phyloP scores from a whole-genome alignment of 75 land plant species.

The Pinus albicaulis region DNA sequence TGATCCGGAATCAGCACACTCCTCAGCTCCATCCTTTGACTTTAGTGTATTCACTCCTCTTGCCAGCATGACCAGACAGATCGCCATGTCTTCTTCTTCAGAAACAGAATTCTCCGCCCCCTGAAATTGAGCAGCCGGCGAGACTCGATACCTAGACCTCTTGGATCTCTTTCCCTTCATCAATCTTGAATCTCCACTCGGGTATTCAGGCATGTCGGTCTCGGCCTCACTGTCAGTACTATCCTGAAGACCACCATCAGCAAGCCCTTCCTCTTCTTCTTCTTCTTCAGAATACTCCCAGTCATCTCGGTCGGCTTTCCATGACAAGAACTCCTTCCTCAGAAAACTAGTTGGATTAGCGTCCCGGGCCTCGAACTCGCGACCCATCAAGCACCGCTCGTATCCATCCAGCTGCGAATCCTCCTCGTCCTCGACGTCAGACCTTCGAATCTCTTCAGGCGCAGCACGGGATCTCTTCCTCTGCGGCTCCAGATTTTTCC shows the following conservation, averaged over 20 bases:
- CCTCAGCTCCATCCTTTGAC: background rate
- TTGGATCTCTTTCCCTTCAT: conserved; percentile 12
- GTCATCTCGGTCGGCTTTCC: conserved; percentile 49
- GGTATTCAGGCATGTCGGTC: background rate
- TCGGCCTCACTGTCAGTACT: conserved; percentile 1
- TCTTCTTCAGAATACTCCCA: conserved; percentile 45
- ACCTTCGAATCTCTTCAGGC: background rate
- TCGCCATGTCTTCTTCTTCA: conserved; percentile 24
- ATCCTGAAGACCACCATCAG: background rate
- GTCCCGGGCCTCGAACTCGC: background rate
- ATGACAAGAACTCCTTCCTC: conserved; percentile 35
- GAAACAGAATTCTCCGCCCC: background rate
- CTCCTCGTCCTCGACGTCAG: background rate
- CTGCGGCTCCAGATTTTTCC: background rate
- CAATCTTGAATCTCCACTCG: background rate
- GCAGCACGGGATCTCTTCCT: conserved; percentile 12
- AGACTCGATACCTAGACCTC: background rate
- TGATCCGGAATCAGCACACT: conserved; percentile 5
- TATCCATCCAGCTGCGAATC: conserved; percentile 11
- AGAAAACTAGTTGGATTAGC: conserved; percentile 2
- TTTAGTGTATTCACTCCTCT: conserved; percentile 5
- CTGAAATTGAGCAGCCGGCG: background rate
- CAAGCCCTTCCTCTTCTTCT: conserved; percentile 22
- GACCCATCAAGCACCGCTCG: conserved; percentile 24
- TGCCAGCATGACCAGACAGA: conserved; percentile 23